Base-by-base conservation (phyloP, 2,329 filamentous ascomycete genomes). In the Lecanosticta acicola region DNA sequence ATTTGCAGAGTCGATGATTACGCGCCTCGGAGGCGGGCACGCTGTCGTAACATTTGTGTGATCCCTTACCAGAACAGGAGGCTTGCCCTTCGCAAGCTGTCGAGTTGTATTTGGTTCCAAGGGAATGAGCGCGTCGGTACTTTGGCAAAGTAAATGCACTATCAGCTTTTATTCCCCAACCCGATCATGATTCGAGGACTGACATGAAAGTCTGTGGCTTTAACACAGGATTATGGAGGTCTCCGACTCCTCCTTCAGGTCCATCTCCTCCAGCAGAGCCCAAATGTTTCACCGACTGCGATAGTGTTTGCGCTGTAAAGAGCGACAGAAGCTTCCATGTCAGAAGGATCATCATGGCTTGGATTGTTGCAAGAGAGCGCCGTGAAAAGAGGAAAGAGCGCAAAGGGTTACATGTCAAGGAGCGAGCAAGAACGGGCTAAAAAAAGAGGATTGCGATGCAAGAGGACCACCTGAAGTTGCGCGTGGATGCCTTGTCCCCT, bases 121-220 rank as follows among this genome's bases (percentile, higher is more conserved):
- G 4, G 57, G 52, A 18, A 60, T 55, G 13, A 49, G 39, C 1
- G 50, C 54, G 39, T 60, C 57, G 14, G 57, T 60, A 32, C 47
- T 50, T 10, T 29, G 5, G n/a, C n/a, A n/a, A 19, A 9, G 38
- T 37, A n/a, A 42, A 29, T 24, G 8, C n/a, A 5, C 33, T 13
- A 26, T 29, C 11, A 39, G 37, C 37, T n/a, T 9, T 16, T 5
- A 11, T 29, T 29, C 7, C 11, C 5, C 7, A 29, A 29, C 11
- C 7, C 24, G 7, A 29, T 29, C n/a, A 19, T 29, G 37, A 9
- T 26, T 3, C 11, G 10, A 7, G 13, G 10, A 10, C 43, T 43
- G 29, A 43, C 48, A 60, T 51, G 45, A 49, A 54, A 11, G 53
- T 33, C 35, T 54, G 45, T 16, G 51, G 45, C 16, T 50, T 13